phyloP scores from a whole-genome alignment of 805 yeast genomes.

The Candida tibetensis region DNA sequence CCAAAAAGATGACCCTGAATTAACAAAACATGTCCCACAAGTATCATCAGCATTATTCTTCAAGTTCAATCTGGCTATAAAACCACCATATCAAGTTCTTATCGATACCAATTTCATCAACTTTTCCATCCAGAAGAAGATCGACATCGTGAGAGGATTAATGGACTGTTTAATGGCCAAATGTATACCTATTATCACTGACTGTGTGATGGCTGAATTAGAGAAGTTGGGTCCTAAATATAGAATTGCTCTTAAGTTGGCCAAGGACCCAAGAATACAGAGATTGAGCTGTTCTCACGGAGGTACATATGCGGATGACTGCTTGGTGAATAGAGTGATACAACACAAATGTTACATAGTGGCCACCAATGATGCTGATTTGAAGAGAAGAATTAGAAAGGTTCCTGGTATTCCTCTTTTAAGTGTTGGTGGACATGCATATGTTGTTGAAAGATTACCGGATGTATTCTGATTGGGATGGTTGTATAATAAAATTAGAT shows the following conservation, averaged over 20 bases:
- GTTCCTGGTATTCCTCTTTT: slow-evolving; percentile 96
- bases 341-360: slow-evolving; percentile 97
- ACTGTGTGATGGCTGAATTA: slow-evolving; percentile 96
- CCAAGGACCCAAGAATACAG: slow-evolving; percentile 89
- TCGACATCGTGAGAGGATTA: slow-evolving; percentile 93
- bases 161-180: slow-evolving; percentile 95
- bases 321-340: slow-evolving; percentile 86
- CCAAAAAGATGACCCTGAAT: slow-evolving; percentile 64
- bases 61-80: slow-evolving; percentile 89
- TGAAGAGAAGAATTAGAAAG: slow-evolving; percentile 90
- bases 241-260: slow-evolving; percentile 87
- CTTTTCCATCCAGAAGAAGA: slow-evolving; percentile 92
- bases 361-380: slow-evolving; percentile 96
- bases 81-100: slow-evolving; percentile 96
- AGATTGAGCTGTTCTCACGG: slow-evolving; percentile 86
- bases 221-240: slow-evolving; percentile 94
- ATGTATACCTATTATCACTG: slow-evolving; percentile 93
- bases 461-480: slow-evolving; percentile 69
- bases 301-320: slow-evolving; percentile 98
- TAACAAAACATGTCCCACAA: slow-evolving; percentile 62
- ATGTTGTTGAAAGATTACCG: slow-evolving; percentile 91
- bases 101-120: slow-evolving; percentile 97
- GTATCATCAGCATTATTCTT: slow-evolving; percentile 94
- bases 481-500: background rate
- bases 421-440: slow-evolving; percentile 93